Conservation (phyloP, 1,284 basidiomycete genomes). For the Ganoderma leucocontextum region DNA sequence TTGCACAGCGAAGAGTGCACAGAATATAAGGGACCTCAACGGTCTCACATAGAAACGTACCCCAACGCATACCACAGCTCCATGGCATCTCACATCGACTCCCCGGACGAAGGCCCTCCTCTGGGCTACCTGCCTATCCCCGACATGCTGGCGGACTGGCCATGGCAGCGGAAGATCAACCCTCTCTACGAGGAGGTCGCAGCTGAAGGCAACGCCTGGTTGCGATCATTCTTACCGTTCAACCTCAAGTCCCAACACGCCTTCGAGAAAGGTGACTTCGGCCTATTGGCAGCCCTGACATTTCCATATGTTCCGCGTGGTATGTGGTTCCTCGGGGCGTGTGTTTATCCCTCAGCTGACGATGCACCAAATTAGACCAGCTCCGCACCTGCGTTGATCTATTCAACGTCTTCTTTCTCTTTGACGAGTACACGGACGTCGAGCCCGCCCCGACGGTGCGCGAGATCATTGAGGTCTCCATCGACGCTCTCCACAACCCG, state of each 20-base stretch:
- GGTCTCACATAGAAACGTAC: too few species aligned
- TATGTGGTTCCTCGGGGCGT: neutral
- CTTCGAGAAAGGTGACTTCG: constrained; percentile 46
- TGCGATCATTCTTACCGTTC: constrained; percentile 43
- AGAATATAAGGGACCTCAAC: neutral
- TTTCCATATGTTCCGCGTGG: constrained; percentile 25
- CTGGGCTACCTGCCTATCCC: neutral
- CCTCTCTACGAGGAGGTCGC: constrained; percentile 38
- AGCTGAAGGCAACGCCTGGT: constrained; percentile 43
- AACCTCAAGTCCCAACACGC: constrained; percentile 40
- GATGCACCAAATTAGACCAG: neutral
- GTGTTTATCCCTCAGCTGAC: neutral
- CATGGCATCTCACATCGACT: neutral
- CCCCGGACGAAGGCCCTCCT: neutral
- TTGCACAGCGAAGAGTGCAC: too few species aligned
- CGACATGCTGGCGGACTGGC: neutral
- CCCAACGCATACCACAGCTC: neutral
- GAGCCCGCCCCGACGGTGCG: constrained; percentile 37
- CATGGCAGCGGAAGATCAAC: constrained; percentile 15
- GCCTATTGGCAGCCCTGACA: constrained; percentile 37
- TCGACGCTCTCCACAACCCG: constrained; percentile 4
- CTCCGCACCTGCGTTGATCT: constrained; percentile 46
- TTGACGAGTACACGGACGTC: constrained; percentile 52
- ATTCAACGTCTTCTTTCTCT: constrained; percentile 52
- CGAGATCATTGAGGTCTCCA: constrained; percentile 35